phyloP scores from a whole-genome alignment of 805 yeast genomes.

The Wickerhamiella bombiphila region DNA sequence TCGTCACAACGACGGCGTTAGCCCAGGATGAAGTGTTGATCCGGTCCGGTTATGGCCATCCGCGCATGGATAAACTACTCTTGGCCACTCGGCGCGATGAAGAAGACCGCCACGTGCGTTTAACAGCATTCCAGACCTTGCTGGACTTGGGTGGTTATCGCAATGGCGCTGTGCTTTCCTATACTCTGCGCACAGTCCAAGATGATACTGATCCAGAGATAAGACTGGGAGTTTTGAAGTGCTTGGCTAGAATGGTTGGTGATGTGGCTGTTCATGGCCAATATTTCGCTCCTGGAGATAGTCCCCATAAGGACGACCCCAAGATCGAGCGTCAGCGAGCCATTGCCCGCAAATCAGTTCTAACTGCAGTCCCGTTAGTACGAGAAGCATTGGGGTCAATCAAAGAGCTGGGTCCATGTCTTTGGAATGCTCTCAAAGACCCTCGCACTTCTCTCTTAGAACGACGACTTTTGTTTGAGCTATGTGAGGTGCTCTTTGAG shows the following conservation, averaged over 20 bases:
- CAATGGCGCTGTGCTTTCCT: slow-evolving; percentile 43
- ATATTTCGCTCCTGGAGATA: slow-evolving; percentile 13
- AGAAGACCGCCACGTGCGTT: slow-evolving; percentile 34
- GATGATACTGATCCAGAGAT: slow-evolving; percentile 43
- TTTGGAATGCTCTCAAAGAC: slow-evolving; percentile 56
- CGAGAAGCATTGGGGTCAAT: slow-evolving; percentile 41
- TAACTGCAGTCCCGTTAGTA: slow-evolving; percentile 51
- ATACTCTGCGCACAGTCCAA: slow-evolving; percentile 42
- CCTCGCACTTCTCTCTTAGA: slow-evolving; percentile 46
- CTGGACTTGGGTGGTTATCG: slow-evolving; percentile 64
- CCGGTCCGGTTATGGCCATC: slow-evolving; percentile 35
- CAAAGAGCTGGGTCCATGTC: slow-evolving; percentile 37
- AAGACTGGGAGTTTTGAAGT: slow-evolving; percentile 33
- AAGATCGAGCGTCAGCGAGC: slow-evolving; percentile 46
- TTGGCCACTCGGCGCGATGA: slow-evolving; percentile 35
- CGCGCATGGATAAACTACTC: slow-evolving; percentile 42
- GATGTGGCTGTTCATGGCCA: slow-evolving; percentile 51
- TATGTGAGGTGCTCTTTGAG: slow-evolving; percentile 50
- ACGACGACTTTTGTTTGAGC: slow-evolving; percentile 46
- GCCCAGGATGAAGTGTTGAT: slow-evolving; percentile 47
- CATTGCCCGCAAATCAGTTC: slow-evolving; percentile 46
- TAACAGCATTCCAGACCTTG: slow-evolving; percentile 57
- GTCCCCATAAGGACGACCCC: slow-evolving; percentile 8
- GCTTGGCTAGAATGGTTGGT: slow-evolving; percentile 42
- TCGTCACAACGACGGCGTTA: slow-evolving; percentile 42